These are phyloP conservation scores for Pythium diclinum DNA, from an alignment of 352 stramenopile genomes.

Conservation along the genomic window DNA sequence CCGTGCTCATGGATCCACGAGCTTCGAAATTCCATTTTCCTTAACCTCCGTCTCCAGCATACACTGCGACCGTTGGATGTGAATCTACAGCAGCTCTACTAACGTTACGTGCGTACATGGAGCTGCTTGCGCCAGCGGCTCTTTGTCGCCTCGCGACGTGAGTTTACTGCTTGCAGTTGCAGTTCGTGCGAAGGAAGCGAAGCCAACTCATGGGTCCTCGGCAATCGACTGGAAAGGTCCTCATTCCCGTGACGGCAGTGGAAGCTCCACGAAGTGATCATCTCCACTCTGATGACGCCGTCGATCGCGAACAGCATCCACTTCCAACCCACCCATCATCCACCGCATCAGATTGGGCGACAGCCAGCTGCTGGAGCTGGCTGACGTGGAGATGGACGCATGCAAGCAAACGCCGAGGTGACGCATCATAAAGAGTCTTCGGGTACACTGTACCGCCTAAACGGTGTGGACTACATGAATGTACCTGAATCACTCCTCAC, in stretches of 20 bases:
- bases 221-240: not conserved
- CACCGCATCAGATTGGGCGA: not conserved
- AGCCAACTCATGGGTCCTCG: not conserved
- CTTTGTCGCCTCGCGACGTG: not conserved
- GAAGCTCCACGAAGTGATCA: slow-evolving; percentile 1
- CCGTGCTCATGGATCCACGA: not conserved
- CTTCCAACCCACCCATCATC: slow-evolving; percentile 2
- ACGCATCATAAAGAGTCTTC: slow-evolving; percentile 11
- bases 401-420: not conserved
- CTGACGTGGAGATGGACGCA: slow-evolving; percentile 6
- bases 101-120: not conserved
- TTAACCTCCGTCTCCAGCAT: not conserved
- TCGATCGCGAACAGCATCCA: not conserved
- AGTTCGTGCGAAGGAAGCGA: not conserved
- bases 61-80: not conserved
- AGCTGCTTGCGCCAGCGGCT: not conserved
- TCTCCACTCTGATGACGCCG: not conserved
- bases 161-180: slow-evolving; percentile 1
- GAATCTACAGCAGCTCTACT: not conserved
- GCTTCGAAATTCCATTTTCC: slow-evolving; percentile 5
- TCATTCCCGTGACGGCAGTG: not conserved
- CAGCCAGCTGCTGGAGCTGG: not conserved
- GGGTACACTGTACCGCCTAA: slow-evolving; percentile 16
- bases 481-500: slow-evolving; percentile 2
- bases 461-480: not conserved